Base-by-base conservation (phyloP, 164 flowering plant genomes). In the Kalanchoe fedtschenkoi region DNA sequence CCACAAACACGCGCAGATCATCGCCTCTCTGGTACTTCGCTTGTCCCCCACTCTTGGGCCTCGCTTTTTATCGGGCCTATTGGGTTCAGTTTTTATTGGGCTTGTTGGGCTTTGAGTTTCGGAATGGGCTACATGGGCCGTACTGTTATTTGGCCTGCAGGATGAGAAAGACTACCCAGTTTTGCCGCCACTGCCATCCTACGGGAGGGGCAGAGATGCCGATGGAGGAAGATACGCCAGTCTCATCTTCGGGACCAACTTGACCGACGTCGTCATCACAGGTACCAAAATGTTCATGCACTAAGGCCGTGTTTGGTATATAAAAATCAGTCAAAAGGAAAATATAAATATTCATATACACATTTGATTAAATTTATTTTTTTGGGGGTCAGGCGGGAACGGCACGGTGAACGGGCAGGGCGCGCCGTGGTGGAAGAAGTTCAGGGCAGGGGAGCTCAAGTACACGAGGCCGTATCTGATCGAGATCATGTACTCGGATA, bases 331-430 rank as follows among this genome's bases (percentile, higher is more conserved):
- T n/a, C n/a, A n/a, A n/a, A n/a, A n/a, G n/a, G n/a, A n/a, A n/a
- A n/a, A n/a, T n/a, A n/a, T n/a, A n/a, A n/a, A n/a, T n/a, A n/a
- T n/a, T n/a, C n/a, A n/a, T n/a, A n/a, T n/a, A n/a, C n/a, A n/a
- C n/a, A n/a, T n/a, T n/a, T n/a, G n/a, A n/a, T n/a, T n/a, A n/a
- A n/a, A n/a, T n/a, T n/a, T n/a, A n/a, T n/a, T n/a, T n/a, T n/a
- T 34, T 58, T 34, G 17, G 28, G 41, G 17, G 33, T 26, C 30
- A 59, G 62, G 62, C 8, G 58, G 66, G 5, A 75, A 75, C 26
- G 75, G 75, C 60, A 75, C 78, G 1, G 59, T 75, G 22, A 70
- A 75, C 57, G 78, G 78, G 19, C 75, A 75, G 37, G 78, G 78
- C 24, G 60, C 37, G 0, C 2, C 60, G 9, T 75, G 78, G 78